These are phyloP conservation scores for Taphrina confusa DNA, from an alignment of 1,139 yeast genomes.

Conservation along the genomic window DNA sequence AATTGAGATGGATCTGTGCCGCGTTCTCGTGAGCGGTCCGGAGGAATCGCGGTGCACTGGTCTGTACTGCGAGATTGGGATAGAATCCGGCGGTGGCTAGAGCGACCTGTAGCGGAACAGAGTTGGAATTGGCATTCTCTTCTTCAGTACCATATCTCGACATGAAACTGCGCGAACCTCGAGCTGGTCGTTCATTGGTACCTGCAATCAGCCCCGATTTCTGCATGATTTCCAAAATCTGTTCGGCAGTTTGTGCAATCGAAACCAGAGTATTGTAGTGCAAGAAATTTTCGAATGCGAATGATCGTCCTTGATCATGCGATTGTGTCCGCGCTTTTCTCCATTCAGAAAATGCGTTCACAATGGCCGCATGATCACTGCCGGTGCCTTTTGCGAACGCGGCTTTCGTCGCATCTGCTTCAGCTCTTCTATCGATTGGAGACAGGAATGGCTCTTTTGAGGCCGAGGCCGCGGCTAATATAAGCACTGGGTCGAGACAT, in stretches of 20 bases:
- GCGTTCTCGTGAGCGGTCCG: constrained; percentile 38
- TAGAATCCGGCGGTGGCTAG: constrained; percentile 39
- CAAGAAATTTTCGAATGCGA: constrained; percentile 34
- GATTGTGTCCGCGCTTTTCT: constrained; percentile 5
- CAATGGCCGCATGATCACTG: constrained; percentile 34
- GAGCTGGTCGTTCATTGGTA: not conserved
- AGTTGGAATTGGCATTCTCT: constrained; percentile 37
- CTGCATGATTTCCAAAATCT: constrained; percentile 38
- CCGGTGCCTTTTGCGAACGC: constrained; percentile 28
- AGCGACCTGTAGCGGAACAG: constrained; percentile 37
- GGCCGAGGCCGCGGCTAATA: constrained; percentile 39
- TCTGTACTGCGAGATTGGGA: constrained; percentile 40
- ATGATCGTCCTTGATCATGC: constrained; percentile 17
- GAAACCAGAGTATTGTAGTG: constrained; percentile 36
- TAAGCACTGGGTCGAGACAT: constrained; percentile 41
- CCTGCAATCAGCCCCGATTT: constrained; percentile 22
- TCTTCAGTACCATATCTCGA: constrained; percentile 37
- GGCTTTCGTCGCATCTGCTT: constrained; percentile 27
- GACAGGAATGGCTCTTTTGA: constrained; percentile 38
- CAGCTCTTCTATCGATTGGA: constrained; percentile 35
- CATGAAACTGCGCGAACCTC: constrained; percentile 25
- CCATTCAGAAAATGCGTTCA: constrained; percentile 32
- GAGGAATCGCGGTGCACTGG: constrained; percentile 29
- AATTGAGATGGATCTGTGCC: constrained; percentile 41
- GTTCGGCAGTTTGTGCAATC: constrained; percentile 37